phyloP scores from a whole-genome alignment of 1,284 basidiomycete genomes.

The Cutaneotrichosporon spelunceum region DNA sequence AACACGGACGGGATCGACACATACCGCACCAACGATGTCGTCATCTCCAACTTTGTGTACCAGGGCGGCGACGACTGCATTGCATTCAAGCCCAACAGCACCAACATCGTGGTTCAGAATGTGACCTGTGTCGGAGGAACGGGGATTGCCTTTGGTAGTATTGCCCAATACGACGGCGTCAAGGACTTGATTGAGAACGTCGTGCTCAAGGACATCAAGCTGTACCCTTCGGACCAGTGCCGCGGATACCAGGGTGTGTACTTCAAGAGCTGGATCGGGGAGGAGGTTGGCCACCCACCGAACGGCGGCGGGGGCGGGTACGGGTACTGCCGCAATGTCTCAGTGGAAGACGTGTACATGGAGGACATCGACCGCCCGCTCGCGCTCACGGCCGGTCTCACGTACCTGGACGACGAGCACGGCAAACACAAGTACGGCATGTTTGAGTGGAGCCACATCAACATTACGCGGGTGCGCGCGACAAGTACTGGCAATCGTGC shows the following conservation, averaged over 20 bases:
- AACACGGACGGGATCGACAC: conserved; percentile 59
- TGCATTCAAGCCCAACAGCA: conserved; percentile 65
- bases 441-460: conserved; percentile 37
- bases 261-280: conserved; percentile 64
- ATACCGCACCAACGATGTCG: conserved; percentile 58
- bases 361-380: conserved; percentile 31
- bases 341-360: conserved; percentile 53
- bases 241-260: conserved; percentile 55
- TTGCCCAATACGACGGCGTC: conserved; percentile 61
- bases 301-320: conserved; percentile 62
- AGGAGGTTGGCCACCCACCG: conserved; percentile 58
- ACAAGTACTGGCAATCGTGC: conserved; percentile 29
- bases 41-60: conserved; percentile 48
- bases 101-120: conserved; percentile 57
- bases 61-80: conserved; percentile 62
- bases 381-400: conserved; percentile 26
- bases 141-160: conserved; percentile 63
- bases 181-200: conserved; percentile 61
- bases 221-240: conserved; percentile 22
- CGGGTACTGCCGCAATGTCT: conserved; percentile 59
- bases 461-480: conserved; percentile 32
- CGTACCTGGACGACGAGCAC: conserved; percentile 17
- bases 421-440: conserved; percentile 22
- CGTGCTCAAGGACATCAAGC: conserved; percentile 55
- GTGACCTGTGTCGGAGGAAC: conserved; percentile 63